Evolutionary conservation across 1,139 yeast species (phyloP), one percentile per base, ranked within the genome.

Genomic region (Yamadazyma sp.): DNA sequence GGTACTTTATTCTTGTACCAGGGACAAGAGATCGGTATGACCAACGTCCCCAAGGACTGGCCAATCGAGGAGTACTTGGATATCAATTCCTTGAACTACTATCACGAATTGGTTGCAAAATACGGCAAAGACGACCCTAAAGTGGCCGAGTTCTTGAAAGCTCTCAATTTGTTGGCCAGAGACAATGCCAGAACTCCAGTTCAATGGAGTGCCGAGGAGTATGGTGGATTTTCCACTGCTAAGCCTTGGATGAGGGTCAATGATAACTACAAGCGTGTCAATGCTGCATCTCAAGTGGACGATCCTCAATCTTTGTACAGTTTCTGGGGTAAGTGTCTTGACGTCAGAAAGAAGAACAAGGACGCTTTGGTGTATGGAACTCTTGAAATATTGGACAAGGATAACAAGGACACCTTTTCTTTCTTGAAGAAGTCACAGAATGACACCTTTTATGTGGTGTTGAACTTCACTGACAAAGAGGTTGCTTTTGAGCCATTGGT

Each of bases 11-110:
- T 68, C 57, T 56, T 78, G 28, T 78, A 78, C 56, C 82, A 78
- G 54, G 84, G 84, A 38, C 83, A 78, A 53, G 84, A 78, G 53
- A 64, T 78, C 42, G 84, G 80, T 31, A 75, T 73, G 77, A 67
- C 71, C 35, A 78, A 78, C 48, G 37, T 48, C 34, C 70, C 73
- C 29, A 50, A 55, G 37, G 52, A 54, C 24, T 74, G 82, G 81
- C 59, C 69, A 9, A 61, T 77, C 39, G 69, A 62, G 21, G 80
- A 77, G 46, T 78, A 76, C 54, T 58, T 62, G 48, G 83, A 78
- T 52, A 67, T 78, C 44, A 66, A 69, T 45, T 61, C 78, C 25
- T 53, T 67, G 46, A 72, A 70, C 55, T 70, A 67, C 53, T 71
- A 64, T 55, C 45, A 57, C 29, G 48, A 48, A 23, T 56, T 66